These are phyloP conservation scores for Wallacemonas sp. DNA, from an alignment of 208 protist species.

Conservation along the genomic window DNA sequence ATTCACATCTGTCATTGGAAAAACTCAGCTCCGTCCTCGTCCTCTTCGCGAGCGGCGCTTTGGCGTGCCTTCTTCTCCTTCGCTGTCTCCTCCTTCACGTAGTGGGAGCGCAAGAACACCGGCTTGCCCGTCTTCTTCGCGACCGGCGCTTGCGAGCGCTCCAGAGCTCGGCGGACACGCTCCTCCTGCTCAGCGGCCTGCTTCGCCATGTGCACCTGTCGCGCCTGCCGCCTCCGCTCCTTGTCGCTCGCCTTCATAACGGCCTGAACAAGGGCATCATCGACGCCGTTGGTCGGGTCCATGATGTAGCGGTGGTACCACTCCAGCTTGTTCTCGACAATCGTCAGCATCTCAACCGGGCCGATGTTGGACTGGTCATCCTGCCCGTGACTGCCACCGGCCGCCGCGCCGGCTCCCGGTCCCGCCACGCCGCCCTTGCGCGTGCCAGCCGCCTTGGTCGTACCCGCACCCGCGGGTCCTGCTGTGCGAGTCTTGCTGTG, in stretches of 20 bases:
- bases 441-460: background rate
- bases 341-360: constrained; percentile 90
- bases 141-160: constrained; percentile 84
- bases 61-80: constrained; percentile 33
- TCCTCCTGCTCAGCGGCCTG: constrained; percentile 80
- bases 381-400: background rate
- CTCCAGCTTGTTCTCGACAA: constrained; percentile 93
- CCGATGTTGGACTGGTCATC: constrained; percentile 72
- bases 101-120: constrained; percentile 81
- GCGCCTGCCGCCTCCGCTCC: constrained; percentile 73
- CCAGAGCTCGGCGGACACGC: constrained; percentile 59
- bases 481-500: background rate
- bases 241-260: constrained; percentile 88
- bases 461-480: background rate
- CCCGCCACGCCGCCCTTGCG: background rate
- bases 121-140: constrained; percentile 74
- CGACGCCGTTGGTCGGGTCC: constrained; percentile 63
- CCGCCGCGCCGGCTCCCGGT: background rate
- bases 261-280: constrained; percentile 61
- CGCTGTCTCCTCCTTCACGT: constrained; percentile 30
- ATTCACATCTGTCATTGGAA: constrained; percentile 22
- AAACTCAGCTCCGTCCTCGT: constrained; percentile 54
- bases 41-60: constrained; percentile 24
- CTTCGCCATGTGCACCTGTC: constrained; percentile 74
- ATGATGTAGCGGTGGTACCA: constrained; percentile 83